Percentiles rank a stretch among this genome's conserved stretches.
phyloP scores from a whole-genome alignment of 2,329 filamentous ascomycete genomes.

The Cladosporium sp. region DNA sequence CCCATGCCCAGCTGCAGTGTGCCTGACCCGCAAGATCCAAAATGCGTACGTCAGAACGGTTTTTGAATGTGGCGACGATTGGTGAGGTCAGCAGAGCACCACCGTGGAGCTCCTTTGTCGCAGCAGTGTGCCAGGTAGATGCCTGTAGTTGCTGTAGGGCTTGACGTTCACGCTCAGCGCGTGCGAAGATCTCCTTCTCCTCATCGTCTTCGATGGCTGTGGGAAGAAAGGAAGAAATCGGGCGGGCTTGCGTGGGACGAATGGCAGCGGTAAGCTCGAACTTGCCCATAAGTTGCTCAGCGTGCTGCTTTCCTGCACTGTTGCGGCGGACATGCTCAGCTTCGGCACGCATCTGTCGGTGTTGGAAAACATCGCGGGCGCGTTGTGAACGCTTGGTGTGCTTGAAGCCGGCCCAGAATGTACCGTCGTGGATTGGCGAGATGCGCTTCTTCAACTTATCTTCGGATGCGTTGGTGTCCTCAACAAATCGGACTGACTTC shows the following conservation, averaged over 20 bases:
- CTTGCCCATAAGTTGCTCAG: constrained; percentile 80
- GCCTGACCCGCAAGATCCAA: constrained; percentile 85
- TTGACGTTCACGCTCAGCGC: constrained; percentile 73
- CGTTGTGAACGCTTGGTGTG: constrained; percentile 61
- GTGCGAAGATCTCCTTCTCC: constrained; percentile 36
- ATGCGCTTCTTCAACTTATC: constrained; percentile 34
- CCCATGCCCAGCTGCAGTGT: constrained; percentile 94
- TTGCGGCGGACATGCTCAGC: constrained; percentile 82
- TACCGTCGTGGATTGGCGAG: constrained; percentile 46
- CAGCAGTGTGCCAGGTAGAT: constrained; percentile 64
- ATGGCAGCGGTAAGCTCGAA: constrained; percentile 67
- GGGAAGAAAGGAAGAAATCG: constrained; percentile 48
- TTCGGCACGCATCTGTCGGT: constrained; percentile 83
- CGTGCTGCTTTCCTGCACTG: constrained; percentile 70
- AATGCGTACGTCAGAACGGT: constrained; percentile 60
- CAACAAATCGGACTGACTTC: constrained; percentile 72
- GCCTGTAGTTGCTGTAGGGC: constrained; percentile 70
- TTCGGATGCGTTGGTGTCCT: constrained; percentile 13
- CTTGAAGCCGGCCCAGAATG: constrained; percentile 78
- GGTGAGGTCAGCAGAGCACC: constrained; percentile 62
- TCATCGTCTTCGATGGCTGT: constrained; percentile 41
- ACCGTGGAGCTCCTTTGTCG: constrained; percentile 61
- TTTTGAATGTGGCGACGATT: constrained; percentile 44
- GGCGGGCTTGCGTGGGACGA: constrained; percentile 46
- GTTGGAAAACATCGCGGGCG: constrained; percentile 75